Conservation (phyloP, 768 basidiomycete species). For the Serendipita sp. region DNA sequence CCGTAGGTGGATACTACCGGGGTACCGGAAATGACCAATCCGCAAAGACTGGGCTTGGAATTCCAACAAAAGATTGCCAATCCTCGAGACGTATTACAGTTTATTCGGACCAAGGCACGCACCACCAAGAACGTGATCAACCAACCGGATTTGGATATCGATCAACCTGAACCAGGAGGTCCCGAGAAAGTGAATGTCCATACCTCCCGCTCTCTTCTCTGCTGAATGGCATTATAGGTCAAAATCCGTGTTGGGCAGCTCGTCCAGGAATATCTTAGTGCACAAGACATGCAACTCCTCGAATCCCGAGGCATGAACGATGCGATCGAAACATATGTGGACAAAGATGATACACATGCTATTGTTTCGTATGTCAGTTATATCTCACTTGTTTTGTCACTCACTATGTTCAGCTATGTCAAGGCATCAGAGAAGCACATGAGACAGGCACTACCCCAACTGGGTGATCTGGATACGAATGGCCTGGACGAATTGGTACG, state of each 20-base stretch:
- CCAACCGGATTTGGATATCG: slow-evolving; percentile 66
- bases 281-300: slow-evolving; percentile 83
- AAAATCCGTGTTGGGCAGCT: slow-evolving; percentile 77
- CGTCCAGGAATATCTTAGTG: slow-evolving; percentile 80
- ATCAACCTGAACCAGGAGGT: slow-evolving; percentile 52
- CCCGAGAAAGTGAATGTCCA: slow-evolving; percentile 40
- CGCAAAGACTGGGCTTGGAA: slow-evolving; percentile 91
- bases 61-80: slow-evolving; percentile 86
- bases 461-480: slow-evolving; percentile 52
- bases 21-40: slow-evolving; percentile 75
- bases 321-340: slow-evolving; percentile 89
- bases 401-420: slow-evolving; percentile 7
- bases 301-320: slow-evolving; percentile 84
- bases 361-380: slow-evolving; percentile 59
- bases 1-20: slow-evolving; percentile 77
- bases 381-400: neutral
- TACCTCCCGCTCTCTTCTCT: neutral
- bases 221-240: slow-evolving; percentile 28
- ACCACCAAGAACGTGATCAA: slow-evolving; percentile 50
- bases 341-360: slow-evolving; percentile 92
- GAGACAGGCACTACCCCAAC: slow-evolving; percentile 45
- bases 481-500: slow-evolving; percentile 59
- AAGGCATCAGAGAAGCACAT: neutral
- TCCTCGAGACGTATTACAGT: slow-evolving; percentile 82
- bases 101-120: slow-evolving; percentile 61